Conservation (phyloP, 2,329 filamentous ascomycete genomes). For the Ceratocystis variospora region DNA sequence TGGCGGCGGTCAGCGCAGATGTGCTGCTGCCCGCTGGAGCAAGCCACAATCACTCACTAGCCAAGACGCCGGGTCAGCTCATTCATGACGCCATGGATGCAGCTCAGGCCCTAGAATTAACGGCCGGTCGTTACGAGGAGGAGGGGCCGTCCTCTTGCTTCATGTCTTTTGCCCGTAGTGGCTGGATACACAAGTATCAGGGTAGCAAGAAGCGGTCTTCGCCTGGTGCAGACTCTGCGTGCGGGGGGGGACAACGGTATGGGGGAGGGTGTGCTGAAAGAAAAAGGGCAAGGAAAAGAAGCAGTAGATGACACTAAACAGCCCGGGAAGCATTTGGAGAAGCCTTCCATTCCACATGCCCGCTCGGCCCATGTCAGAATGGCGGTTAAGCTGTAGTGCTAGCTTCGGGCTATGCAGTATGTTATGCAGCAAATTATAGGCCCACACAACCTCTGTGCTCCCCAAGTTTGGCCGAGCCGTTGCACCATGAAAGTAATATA, state of each 20-base stretch:
- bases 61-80: background rate
- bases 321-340: background rate
- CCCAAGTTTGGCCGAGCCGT: background rate
- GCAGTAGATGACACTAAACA: background rate
- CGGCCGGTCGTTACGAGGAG: background rate
- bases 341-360: background rate
- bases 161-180: background rate
- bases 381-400: background rate
- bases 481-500: background rate
- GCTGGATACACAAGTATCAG: background rate
- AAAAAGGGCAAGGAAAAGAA: background rate
- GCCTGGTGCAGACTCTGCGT: background rate
- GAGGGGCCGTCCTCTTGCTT: background rate
- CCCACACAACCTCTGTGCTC: background rate
- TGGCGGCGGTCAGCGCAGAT: background rate
- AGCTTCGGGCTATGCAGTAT: background rate
- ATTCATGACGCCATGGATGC: background rate
- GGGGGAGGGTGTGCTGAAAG: background rate
- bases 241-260: background rate
- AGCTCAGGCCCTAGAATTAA: background rate
- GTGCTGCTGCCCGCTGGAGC: background rate
- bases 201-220: background rate
- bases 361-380: background rate
- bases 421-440: background rate
- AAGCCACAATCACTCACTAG: background rate